phyloP scores from a whole-genome alignment of 345 rosid species.

The Luvunga scandens region DNA sequence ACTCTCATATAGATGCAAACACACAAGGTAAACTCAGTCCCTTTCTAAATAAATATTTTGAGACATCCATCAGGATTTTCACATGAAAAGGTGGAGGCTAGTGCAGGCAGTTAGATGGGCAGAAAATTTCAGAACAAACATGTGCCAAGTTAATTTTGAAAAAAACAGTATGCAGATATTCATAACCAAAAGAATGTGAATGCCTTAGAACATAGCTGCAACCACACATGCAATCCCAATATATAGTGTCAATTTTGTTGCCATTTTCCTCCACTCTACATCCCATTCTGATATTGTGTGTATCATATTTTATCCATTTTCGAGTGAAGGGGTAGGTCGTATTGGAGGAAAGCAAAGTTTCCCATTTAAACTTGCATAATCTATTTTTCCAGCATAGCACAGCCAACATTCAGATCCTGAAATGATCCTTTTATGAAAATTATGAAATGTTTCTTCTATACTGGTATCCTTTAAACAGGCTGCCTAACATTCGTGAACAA shows the following conservation, averaged over 20 bases:
- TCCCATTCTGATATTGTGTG: neutral
- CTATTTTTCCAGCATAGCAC: neutral
- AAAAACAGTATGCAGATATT: neutral
- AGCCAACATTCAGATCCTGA: neutral
- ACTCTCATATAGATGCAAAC: constrained; percentile 29
- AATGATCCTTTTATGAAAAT: constrained; percentile 6
- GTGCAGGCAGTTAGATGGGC: neutral
- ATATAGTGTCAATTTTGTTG: neutral
- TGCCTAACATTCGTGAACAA: neutral
- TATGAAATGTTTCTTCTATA: neutral
- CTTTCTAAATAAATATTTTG: neutral
- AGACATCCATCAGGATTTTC: neutral
- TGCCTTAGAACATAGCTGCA: neutral
- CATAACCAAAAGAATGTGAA: neutral
- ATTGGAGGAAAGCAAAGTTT: neutral
- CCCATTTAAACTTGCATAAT: neutral
- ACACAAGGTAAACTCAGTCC: constrained; percentile 46
- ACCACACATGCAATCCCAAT: neutral
- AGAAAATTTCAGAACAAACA: neutral
- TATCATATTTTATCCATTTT: neutral
- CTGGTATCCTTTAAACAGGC: neutral
- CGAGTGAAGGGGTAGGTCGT: too few species aligned
- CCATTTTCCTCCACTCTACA: neutral
- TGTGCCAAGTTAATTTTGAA: neutral
- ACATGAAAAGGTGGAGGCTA: neutral